Percentiles rank a stretch among this genome's conserved stretches.
Conservation (phyloP, 345 rosid species). For the Arabidopsis thaliana region DNA sequence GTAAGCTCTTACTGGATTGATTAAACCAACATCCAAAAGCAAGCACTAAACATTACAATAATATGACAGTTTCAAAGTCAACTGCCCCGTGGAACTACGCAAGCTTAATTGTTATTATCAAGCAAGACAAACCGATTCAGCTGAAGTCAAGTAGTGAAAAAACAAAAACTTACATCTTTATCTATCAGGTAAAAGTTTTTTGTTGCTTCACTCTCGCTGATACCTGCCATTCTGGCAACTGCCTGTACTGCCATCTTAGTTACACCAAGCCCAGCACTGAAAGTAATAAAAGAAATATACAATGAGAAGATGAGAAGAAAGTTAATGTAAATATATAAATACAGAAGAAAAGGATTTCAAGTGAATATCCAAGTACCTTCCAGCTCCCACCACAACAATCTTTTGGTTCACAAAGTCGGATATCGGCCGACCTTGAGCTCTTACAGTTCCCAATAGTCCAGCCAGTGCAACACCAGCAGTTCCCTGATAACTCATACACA, state of each 20-base stretch:
- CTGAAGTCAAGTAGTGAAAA: slow-evolving; percentile 23
- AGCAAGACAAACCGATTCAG: slow-evolving; percentile 15
- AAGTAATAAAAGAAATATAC: slow-evolving; percentile 33
- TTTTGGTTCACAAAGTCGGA: slow-evolving; percentile 89
- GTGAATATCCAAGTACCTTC: slow-evolving; percentile 66
- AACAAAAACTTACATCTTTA: slow-evolving; percentile 73
- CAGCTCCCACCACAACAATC: slow-evolving; percentile 99
- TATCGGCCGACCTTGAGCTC: slow-evolving; percentile 91
- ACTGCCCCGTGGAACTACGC: slow-evolving; percentile 19
- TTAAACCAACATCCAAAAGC: slow-evolving; percentile 26
- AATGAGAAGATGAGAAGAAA: slow-evolving; percentile 24
- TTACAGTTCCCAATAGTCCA: slow-evolving; percentile 86
- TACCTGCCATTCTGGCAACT: slow-evolving; percentile 78
- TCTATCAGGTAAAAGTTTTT: slow-evolving; percentile 78
- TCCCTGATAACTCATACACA: slow-evolving; percentile 59
- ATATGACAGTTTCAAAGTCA: slow-evolving; percentile 41
- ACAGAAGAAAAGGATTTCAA: neutral
- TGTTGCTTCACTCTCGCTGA: slow-evolving; percentile 52
- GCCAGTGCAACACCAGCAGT: slow-evolving; percentile 99
- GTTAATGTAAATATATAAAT: neutral
- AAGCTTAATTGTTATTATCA: slow-evolving; percentile 11
- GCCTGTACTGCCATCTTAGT: slow-evolving; percentile 80
- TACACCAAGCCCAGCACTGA: slow-evolving; percentile 99
- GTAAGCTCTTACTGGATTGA: slow-evolving; percentile 18
- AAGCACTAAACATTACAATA: slow-evolving; percentile 9